Percentiles rank a stretch among this genome's conserved stretches.
Conservation (phyloP, 1,284 basidiomycete genomes). For the Pisolithus thermaeus region DNA sequence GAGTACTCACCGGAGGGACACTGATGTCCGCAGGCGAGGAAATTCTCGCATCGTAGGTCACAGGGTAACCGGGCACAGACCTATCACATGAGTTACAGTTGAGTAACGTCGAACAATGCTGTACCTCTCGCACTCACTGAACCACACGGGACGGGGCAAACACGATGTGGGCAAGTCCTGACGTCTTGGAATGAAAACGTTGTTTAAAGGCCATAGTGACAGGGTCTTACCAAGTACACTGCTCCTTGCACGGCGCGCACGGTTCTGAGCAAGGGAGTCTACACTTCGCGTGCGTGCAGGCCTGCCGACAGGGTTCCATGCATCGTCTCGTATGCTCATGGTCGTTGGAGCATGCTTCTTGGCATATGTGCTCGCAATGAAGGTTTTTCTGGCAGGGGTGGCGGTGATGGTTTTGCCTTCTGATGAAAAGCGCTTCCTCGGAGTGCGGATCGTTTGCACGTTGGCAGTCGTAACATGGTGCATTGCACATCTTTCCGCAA, state of each 20-base stretch:
- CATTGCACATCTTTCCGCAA: conserved; percentile 48
- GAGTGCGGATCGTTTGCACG: conserved; percentile 16
- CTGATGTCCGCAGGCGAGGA: conserved; percentile 52
- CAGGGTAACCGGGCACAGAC: conserved; percentile 66
- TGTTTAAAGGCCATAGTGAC: not conserved
- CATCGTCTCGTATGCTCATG: conserved; percentile 49
- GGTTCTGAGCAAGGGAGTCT: conserved; percentile 42
- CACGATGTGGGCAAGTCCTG: conserved; percentile 49
- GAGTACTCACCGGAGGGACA: conserved; percentile 57
- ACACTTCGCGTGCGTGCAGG: conserved; percentile 50
- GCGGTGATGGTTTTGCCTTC: conserved; percentile 33
- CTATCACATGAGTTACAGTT: conserved; percentile 29
- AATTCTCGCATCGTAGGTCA: conserved; percentile 45
- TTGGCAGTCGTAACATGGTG: conserved; percentile 50
- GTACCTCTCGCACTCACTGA: conserved; percentile 41
- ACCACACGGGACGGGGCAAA: conserved; percentile 64
- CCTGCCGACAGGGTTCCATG: conserved; percentile 45
- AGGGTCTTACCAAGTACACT: conserved; percentile 47
- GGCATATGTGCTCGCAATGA: conserved; percentile 57
- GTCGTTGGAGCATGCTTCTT: conserved; percentile 42
- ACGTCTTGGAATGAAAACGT: not conserved
- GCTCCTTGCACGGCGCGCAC: conserved; percentile 61
- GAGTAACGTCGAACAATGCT: not conserved
- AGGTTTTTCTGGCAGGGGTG: conserved; percentile 51
- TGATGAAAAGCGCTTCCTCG: conserved; percentile 4